Evolutionary conservation across 2,329 filamentous ascomycete species (phyloP), one percentile per base, ranked within the genome.

Genomic region (Aureobasidium melanogenum): DNA sequence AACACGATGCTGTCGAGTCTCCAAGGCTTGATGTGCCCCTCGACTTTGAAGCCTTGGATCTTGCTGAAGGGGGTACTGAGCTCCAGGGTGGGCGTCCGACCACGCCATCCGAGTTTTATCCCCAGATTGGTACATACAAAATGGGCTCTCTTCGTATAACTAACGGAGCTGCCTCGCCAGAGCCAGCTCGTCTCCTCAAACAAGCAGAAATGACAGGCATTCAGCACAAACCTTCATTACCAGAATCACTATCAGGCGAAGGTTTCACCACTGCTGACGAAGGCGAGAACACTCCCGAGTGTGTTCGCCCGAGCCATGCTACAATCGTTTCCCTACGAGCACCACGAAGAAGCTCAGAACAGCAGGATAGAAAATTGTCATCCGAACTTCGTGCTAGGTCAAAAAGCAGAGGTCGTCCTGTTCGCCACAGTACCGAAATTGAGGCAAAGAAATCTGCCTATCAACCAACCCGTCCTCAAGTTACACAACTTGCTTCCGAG

Each of bases 151-250:
- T 80, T 9, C 71, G 74, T 19, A 73, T 80, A 19, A 79, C 76
- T 6, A 80, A 80, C 61, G 78, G 78, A 9, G 70, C 73, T 17
- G 71, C 75, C 10, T 79, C 78, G 3, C 78, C 78, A 15, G 75
- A 74, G 50, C 71, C 75, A 3, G 76, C 75, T 62, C 66, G 72
- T 43, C 64, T 66, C 22, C 48, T 56, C 26, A 48, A 44, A n/a
- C 26, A 62, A 60, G 54, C 12, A 22, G 51, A 50, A 22, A 39
- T 38, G n/a, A 28, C 28, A 36, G 47, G 39, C 19, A 12, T 15
- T 5, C 19, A 58, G 44, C 26, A 26, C 10, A 54, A 48, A 22
- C 24, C 22, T n/a, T 39, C 36, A 10, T n/a, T 58, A 48, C 30
- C 56, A 30, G 48, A 47, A 8, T 47, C 48, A 10, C 7, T 36